These are phyloP conservation scores for Chrysanthemum seticuspe DNA, from an alignment of 129 eudicot species.

Conservation along the genomic window DNA sequence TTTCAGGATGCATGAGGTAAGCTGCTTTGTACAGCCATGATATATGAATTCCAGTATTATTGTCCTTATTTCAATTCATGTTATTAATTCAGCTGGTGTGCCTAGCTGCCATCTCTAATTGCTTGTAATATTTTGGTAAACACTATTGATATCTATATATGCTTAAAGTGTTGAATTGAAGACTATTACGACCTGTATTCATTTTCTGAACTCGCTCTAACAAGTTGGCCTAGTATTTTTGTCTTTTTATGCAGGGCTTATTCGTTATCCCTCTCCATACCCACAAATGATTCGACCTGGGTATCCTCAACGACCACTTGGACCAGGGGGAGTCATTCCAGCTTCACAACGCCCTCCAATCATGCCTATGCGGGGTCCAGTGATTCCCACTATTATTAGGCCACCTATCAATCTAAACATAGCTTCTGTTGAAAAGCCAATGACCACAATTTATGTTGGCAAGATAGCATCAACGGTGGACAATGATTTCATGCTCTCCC, in stretches of 20 bases:
- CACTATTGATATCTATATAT: slow-evolving; percentile 17
- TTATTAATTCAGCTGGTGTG: slow-evolving; percentile 84
- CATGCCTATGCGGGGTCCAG: slow-evolving; percentile 61
- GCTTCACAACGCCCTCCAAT: slow-evolving; percentile 76
- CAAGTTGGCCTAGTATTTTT: slow-evolving; percentile 67
- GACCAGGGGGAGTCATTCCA: slow-evolving; percentile 58
- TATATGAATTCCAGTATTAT: slow-evolving; percentile 51
- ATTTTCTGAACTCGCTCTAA: slow-evolving; percentile 4
- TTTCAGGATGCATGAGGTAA: slow-evolving; percentile 83
- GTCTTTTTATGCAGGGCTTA: slow-evolving; percentile 65
- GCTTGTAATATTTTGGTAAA: slow-evolving; percentile 62
- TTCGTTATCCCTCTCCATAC: slow-evolving; percentile 73
- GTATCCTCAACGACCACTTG: slow-evolving; percentile 74
- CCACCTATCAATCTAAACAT: slow-evolving; percentile 57
- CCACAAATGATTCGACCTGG: slow-evolving; percentile 66
- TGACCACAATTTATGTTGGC: slow-evolving; percentile 88
- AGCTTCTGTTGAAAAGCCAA: slow-evolving; percentile 68
- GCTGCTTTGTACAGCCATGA: slow-evolving; percentile 58
- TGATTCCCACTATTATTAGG: slow-evolving; percentile 61
- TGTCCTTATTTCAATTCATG: slow-evolving; percentile 65
- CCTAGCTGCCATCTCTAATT: slow-evolving; percentile 73
- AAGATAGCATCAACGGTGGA: slow-evolving; percentile 88
- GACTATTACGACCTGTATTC: not conserved
- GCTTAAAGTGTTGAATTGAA: not conserved
- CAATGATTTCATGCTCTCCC: slow-evolving; percentile 89